A percentile compares a stretch with the other conserved stretches of the same genome.
Evolutionary conservation across 164 flowering plant species (phyloP).

Genomic region (Cinnamomum micranthum): DNA sequence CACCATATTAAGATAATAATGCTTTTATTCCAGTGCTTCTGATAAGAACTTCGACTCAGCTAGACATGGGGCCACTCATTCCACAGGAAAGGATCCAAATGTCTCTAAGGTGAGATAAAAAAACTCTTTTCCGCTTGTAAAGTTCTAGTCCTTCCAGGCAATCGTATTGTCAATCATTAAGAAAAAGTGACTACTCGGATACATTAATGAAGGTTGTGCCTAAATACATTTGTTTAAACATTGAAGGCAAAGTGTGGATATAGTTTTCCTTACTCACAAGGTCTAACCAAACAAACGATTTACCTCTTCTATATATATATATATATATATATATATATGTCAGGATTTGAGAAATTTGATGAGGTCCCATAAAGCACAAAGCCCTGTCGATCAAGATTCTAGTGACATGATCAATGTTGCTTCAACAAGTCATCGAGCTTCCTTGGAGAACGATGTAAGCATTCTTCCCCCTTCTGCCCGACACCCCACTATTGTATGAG

Average conservation of each 20-base stretch:
- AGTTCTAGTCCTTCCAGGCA: not conserved
- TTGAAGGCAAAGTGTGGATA: not conserved
- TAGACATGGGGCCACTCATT: constrained; percentile 28
- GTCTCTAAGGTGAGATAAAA: constrained; percentile 36
- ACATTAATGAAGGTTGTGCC: no score
- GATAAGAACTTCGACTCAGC: constrained; percentile 45
- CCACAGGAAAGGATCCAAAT: constrained; percentile 25
- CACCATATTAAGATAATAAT: not conserved
- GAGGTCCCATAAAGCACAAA: constrained; percentile 24
- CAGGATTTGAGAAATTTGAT: constrained; percentile 38
- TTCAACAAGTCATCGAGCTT: constrained; percentile 47
- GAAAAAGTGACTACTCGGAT: no score
- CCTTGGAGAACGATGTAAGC: constrained; percentile 85
- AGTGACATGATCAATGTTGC: constrained; percentile 18
- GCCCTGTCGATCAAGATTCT: constrained; percentile 34
- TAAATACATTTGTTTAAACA: no score
- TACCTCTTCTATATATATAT: constrained; percentile 1
- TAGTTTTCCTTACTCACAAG: not conserved
- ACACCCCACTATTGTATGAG: no score
- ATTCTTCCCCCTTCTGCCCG: not conserved
- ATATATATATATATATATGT: constrained; percentile 1
- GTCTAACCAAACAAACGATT: not conserved
- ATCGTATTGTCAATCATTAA: no score
- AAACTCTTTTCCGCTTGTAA: not conserved
- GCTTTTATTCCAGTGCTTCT: constrained; percentile 48